These are phyloP conservation scores for Magnaporthiopsis incrustans DNA, from an alignment of 2,329 filamentous ascomycete species.

Conservation along the genomic window DNA sequence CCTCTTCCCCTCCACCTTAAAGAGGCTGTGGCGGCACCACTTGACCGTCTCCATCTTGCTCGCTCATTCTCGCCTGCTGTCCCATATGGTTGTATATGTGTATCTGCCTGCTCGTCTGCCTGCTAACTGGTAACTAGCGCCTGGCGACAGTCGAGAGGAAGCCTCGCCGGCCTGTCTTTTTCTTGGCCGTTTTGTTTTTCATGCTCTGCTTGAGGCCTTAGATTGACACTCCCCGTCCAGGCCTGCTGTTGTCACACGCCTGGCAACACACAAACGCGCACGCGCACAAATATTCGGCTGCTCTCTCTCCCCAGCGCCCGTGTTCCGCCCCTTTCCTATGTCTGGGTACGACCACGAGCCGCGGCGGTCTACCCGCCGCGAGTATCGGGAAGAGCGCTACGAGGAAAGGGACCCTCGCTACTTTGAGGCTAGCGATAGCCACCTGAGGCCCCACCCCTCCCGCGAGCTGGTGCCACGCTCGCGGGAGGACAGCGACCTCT, in stretches of 20 bases:
- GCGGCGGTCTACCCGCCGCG: constrained; percentile 28
- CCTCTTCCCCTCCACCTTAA: not conserved
- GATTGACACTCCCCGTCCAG: not conserved
- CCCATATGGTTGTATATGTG: not conserved
- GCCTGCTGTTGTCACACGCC: not conserved
- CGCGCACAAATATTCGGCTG: not conserved
- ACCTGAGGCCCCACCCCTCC: constrained; percentile 34
- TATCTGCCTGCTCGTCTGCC: not conserved
- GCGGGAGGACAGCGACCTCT: constrained; percentile 66
- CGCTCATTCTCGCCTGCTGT: not conserved
- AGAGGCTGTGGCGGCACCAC: not conserved
- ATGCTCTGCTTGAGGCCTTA: not conserved
- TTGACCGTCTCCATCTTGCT: not conserved
- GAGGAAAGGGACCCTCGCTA: constrained; percentile 45
- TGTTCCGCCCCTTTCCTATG: constrained; percentile 20
- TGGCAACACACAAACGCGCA: not conserved
- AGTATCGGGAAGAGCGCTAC: constrained; percentile 46
- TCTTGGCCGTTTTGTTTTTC: not conserved
- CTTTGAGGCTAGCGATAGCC: constrained; percentile 42
- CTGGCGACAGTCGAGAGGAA: not conserved
- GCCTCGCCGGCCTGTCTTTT: not conserved
- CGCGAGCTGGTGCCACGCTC: constrained; percentile 48
- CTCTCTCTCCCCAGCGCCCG: not conserved
- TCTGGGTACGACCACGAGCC: constrained; percentile 48
- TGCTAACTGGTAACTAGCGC: not conserved